A percentile compares a stretch with the other conserved stretches of the same genome.
Conservation (phyloP, 2,329 filamentous ascomycete genomes). For the Hypoxylon sp. region DNA sequence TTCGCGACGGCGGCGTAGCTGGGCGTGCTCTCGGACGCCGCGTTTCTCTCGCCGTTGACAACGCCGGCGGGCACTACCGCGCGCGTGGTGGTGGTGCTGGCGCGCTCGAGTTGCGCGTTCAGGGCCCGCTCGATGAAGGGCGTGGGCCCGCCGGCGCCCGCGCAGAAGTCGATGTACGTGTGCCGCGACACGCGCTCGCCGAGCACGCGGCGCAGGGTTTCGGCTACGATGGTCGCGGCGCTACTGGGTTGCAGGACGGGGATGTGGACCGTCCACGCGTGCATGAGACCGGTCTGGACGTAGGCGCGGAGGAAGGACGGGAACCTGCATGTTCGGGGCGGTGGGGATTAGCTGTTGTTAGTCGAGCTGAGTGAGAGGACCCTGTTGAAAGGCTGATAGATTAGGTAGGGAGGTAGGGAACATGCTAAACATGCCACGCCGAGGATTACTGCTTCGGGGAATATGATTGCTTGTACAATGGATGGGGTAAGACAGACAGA, state of each 20-base stretch:
- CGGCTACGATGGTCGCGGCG: conserved; percentile 73
- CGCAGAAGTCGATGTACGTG: conserved; percentile 82
- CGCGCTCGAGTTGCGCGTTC: conserved; percentile 61
- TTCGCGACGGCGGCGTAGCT: conserved; percentile 47
- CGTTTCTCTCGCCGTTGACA: conserved; percentile 19
- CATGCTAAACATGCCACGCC: background rate
- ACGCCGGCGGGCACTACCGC: conserved; percentile 16
- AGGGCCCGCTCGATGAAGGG: conserved; percentile 73
- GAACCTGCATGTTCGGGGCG: conserved; percentile 65
- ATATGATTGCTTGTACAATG: background rate
- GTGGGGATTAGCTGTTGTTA: background rate
- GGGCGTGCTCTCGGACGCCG: conserved; percentile 44
- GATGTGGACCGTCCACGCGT: conserved; percentile 73
- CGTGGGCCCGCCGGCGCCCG: conserved; percentile 80
- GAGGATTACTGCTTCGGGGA: conserved; percentile 3
- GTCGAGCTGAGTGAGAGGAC: background rate
- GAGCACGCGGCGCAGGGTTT: conserved; percentile 67
- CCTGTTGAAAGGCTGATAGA: too few species aligned
- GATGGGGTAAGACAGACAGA: conserved; percentile 11
- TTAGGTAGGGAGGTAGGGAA: too few species aligned
- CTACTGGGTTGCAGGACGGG: conserved; percentile 70
- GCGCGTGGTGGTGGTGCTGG: too few species aligned
- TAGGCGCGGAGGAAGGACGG: conserved; percentile 74
- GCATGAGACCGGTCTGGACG: conserved; percentile 75
- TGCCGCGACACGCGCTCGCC: conserved; percentile 64